phyloP scores from a whole-genome alignment of 805 yeast species.

The Starmerella roubikii region DNA sequence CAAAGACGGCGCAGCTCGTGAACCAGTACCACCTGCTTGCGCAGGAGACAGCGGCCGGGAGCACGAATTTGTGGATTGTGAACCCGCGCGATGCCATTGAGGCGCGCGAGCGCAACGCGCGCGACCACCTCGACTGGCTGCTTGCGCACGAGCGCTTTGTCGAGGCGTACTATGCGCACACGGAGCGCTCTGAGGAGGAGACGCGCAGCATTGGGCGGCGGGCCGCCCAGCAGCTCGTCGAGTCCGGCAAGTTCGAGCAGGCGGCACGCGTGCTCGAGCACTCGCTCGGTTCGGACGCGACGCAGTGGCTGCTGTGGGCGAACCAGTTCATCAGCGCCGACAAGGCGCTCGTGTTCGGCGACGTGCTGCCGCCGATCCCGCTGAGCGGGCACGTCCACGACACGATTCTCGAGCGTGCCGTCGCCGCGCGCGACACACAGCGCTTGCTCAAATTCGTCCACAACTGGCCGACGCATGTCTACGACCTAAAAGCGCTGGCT shows the following conservation, averaged over 20 bases:
- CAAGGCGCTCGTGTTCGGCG: conserved; percentile 36
- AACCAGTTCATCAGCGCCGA: conserved; percentile 37
- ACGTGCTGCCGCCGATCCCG: conserved; percentile 39
- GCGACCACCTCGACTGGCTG: conserved; percentile 66
- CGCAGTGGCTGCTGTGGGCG: conserved; percentile 57
- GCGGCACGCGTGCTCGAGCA: conserved; percentile 8
- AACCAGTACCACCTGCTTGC: conserved; percentile 46
- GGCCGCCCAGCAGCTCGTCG: conserved; percentile 29
- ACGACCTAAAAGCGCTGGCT: conserved; percentile 35
- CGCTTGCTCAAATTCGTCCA: conserved; percentile 34
- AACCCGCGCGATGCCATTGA: conserved; percentile 73
- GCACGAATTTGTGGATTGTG: conserved; percentile 35
- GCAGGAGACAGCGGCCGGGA: neutral
- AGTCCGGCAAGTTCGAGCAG: conserved; percentile 1
- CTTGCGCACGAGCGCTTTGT: conserved; percentile 37
- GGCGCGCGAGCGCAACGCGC: conserved; percentile 54
- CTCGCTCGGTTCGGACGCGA: conserved; percentile 1
- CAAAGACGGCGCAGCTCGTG: conserved; percentile 25
- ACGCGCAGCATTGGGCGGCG: conserved; percentile 37
- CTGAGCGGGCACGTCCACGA: conserved; percentile 29
- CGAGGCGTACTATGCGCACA: conserved; percentile 44
- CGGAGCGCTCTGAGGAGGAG: neutral
- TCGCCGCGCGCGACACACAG: conserved; percentile 26
- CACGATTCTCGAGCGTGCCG: conserved; percentile 34
- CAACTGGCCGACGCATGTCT: conserved; percentile 47